Percentiles rank a stretch among this genome's conserved stretches.
These are phyloP conservation scores for Globisporangium orthogonon DNA, from an alignment of 352 stramenopile species.

Conservation along the genomic window DNA sequence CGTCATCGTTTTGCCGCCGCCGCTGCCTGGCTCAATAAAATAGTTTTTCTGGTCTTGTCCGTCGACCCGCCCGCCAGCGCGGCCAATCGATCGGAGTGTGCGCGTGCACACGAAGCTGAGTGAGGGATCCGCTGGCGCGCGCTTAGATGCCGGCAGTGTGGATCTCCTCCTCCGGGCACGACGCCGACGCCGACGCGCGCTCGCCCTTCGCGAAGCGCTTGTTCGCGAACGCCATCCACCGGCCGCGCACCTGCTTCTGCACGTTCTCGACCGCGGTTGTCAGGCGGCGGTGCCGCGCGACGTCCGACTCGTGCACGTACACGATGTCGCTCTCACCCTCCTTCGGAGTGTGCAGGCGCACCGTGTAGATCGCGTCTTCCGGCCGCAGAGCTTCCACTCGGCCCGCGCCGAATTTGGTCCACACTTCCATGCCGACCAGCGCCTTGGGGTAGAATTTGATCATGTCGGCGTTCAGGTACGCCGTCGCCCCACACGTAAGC, in stretches of 20 bases:
- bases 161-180: conserved; percentile 32
- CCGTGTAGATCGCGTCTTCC: conserved; percentile 71
- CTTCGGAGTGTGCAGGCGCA: conserved; percentile 39
- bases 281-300: conserved; percentile 36
- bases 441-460: conserved; percentile 71
- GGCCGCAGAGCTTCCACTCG: conserved; percentile 56
- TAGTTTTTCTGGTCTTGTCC: conserved; percentile 8
- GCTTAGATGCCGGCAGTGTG: conserved; percentile 47
- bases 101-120: no score
- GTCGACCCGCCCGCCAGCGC: not conserved
- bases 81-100: not conserved
- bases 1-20: not conserved
- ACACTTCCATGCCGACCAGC: conserved; percentile 65
- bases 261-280: conserved; percentile 44
- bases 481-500: conserved; percentile 53
- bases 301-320: conserved; percentile 68
- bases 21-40: conserved; percentile 14
- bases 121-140: not conserved
- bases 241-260: conserved; percentile 40
- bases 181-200: conserved; percentile 31
- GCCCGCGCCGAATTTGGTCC: conserved; percentile 68
- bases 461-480: conserved; percentile 49
- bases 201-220: conserved; percentile 18
- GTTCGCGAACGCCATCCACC: conserved; percentile 36
- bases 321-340: conserved; percentile 50